These are phyloP conservation scores for Pichia cactophila DNA, from an alignment of 1,139 yeast species.

Conservation along the genomic window DNA sequence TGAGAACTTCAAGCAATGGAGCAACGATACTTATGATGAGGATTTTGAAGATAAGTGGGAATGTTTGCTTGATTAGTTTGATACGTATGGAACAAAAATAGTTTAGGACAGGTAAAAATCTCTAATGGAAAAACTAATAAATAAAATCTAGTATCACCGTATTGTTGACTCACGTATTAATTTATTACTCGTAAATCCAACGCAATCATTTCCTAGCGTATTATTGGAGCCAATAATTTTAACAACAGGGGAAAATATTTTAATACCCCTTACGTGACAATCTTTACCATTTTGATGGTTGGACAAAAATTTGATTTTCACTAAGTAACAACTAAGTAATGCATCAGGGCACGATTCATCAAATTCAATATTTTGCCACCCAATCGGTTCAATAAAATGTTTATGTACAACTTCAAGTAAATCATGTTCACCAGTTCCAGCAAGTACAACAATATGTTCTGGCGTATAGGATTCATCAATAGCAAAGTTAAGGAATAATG, in stretches of 20 bases:
- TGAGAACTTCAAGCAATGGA: conserved; percentile 8
- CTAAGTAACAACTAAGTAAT: conserved; percentile 63
- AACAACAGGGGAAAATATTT: conserved; percentile 32
- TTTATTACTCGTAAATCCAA: conserved; percentile 27
- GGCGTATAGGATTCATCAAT: conserved; percentile 94
- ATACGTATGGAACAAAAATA: neutral
- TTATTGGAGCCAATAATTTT: conserved; percentile 13
- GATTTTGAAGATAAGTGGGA: conserved; percentile 12
- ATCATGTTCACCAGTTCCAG: conserved; percentile 86
- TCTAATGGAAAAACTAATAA: conserved; percentile 2
- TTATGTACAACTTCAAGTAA: conserved; percentile 64
- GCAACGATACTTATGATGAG: neutral
- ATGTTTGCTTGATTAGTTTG: neutral
- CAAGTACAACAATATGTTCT: conserved; percentile 55
- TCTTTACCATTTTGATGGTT: conserved; percentile 97
- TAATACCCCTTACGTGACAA: conserved; percentile 75
- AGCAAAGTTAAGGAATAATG: conserved; percentile 59
- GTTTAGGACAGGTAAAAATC: neutral
- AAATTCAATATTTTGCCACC: conserved; percentile 78
- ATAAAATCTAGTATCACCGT: conserved; percentile 12
- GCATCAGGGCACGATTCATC: conserved; percentile 52
- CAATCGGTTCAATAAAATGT: conserved; percentile 64
- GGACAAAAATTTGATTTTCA: conserved; percentile 61
- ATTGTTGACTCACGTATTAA: conserved; percentile 27
- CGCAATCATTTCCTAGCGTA: conserved; percentile 17